Conservation (phyloP, 139 green algal genomes). For the Pleodorina starrii region DNA sequence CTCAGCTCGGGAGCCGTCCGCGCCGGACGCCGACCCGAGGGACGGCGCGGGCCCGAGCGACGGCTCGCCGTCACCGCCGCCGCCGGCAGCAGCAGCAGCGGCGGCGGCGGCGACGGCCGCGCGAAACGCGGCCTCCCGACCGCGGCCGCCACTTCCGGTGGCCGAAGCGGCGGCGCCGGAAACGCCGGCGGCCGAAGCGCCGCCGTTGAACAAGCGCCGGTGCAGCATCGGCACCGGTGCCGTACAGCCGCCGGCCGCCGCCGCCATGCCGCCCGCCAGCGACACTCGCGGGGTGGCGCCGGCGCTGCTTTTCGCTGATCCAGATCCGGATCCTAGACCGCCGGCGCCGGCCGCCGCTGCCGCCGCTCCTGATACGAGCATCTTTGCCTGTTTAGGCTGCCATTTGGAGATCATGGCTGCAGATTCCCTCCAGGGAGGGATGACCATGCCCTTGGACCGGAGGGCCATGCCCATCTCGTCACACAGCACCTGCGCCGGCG, state of each 20-base stretch:
- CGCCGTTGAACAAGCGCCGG: not conserved
- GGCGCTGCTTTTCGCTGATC: not conserved
- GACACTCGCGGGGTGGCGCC: constrained; percentile 26
- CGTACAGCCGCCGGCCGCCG: not conserved
- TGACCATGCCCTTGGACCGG: constrained; percentile 53
- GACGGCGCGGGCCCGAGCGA: constrained; percentile 29
- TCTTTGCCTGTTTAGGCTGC: constrained; percentile 49
- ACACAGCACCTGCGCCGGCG: constrained; percentile 66
- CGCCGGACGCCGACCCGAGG: not conserved
- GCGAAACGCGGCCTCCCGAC: not conserved
- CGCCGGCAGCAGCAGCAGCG: not conserved
- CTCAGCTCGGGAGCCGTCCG: not conserved
- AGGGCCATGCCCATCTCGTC: constrained; percentile 70
- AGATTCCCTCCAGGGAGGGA: constrained; percentile 76
- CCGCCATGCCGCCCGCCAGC: constrained; percentile 29
- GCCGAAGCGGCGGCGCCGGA: not conserved
- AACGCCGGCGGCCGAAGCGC: not conserved
- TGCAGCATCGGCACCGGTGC: not conserved
- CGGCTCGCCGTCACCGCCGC: not conserved
- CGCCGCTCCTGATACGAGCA: not conserved
- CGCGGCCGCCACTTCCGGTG: not conserved
- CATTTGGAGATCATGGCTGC: constrained; percentile 75
- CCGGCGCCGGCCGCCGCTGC: not conserved
- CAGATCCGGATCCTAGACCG: not conserved
- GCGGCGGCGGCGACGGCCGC: not conserved